Base-by-base conservation (phyloP, 805 yeast genomes). In the Komagataella pastoris region DNA sequence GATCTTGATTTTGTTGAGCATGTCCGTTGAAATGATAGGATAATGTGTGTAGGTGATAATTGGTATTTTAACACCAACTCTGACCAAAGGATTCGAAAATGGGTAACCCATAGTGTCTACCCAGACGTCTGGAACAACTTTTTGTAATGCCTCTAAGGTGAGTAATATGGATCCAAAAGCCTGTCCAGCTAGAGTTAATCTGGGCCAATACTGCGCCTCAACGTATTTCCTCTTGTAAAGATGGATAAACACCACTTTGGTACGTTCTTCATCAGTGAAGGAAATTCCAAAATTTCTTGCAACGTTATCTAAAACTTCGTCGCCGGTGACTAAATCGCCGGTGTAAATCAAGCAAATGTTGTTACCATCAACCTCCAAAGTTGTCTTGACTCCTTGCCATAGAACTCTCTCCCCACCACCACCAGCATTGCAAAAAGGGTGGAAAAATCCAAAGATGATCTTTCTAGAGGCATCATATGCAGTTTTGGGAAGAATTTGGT, bases 381-480 rank as follows among this genome's bases (percentile, higher is more conserved):
- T 85, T 36, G 83, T 74, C 57, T 78, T 75, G 6, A 91, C 87
- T 0, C 97, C 96, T 52, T 87, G 89, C 99, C 99, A 93, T 46
- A 93, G 70, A 0, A 93, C 99, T 52, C 91, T 79, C 63, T 93
- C 99, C 21, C 99, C 99, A 30, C 99, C 99, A 17, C 99, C 99
- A 48, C 95, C 96, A 45, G 96, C 95, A 63, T 86, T 87, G 56
- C 97, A 89, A 59, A 83, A 86, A 0, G 99, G 99, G 67, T 93
- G 99, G 70, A 93, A 89, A 61, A 85, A 90, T 5, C 98, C 99
- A 62, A 72, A 83, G 8, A 88, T 65, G 7, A 73, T 57, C 46
- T 60, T 64, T 24, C 86, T 61, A 14, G 57, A 53, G 1, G 68
- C 64, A 57, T 74, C 77, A 2, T 60, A 55, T 2, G 64, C 63